Evolutionary conservation across 2,329 filamentous ascomycete species (phyloP), one percentile per base, ranked within the genome.

Genomic region (Allantophomopsis lycopodina): DNA sequence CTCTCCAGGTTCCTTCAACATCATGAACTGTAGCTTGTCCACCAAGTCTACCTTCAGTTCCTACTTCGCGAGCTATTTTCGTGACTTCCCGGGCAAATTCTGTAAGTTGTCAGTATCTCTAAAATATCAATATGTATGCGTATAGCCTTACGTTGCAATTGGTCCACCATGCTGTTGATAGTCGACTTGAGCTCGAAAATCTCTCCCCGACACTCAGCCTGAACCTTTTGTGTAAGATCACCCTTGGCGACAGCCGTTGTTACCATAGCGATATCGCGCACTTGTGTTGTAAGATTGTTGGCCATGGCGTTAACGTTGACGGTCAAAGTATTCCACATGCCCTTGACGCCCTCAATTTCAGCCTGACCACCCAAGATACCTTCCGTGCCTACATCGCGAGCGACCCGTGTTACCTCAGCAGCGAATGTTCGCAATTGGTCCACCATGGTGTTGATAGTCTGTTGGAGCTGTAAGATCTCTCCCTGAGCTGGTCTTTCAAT

Each of bases 91-190:
- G 83, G 8, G 91, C 91, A 57, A 96, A 96, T 56, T 95, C 23
- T 28, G 8, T 10, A 6, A 6, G 23, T 12, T 28, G 11, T 28
- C 11, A 28, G 23, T 28, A 28, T 6, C 7, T 28, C 7, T 28
- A 28, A 10, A 12, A 28, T 28, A 3, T 12, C 7, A 28, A 10
- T 10, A 3, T 28, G 23, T 12, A 28, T 28, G 23, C 11, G 23
- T 28, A 28, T 28, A 28, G 23, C 3, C 23, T 28, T 28, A 28
- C 23, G 88, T 55, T 94, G 86, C 42, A 98, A 69, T 60, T 95
- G 91, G 59, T 95, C 91, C 49, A 98, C 89, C 89, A 98, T 98
- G 58, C 84, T 91, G 63, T 98, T 98, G 68, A 96, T 98, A 36
- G 91, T 96, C 44, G 87, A 88, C 63, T 98, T 98, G 55, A 98